phyloP scores from a whole-genome alignment of 2,329 filamentous ascomycete genomes.

The Aspergillus proliferans region DNA sequence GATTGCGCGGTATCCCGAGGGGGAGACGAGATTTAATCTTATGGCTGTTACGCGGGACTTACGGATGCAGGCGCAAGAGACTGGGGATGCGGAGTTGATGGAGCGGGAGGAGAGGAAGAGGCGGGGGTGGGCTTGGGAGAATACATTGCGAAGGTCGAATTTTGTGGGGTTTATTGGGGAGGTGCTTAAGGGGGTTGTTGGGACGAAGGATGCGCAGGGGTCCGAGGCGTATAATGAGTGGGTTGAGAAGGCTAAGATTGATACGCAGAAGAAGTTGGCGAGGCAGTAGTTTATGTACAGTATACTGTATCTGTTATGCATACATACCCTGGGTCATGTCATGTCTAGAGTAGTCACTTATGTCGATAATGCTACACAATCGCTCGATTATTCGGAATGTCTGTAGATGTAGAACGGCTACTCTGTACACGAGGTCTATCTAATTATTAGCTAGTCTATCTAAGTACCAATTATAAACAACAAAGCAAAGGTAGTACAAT shows the following conservation, averaged over 20 bases:
- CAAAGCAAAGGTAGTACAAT: too few species aligned
- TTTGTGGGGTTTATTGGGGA: constrained; percentile 95
- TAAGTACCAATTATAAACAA: too few species aligned
- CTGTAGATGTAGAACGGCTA: too few species aligned
- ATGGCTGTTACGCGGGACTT: constrained; percentile 86
- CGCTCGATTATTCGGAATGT: too few species aligned
- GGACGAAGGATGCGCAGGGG: constrained; percentile 61
- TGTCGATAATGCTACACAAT: too few species aligned
- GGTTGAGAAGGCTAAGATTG: constrained; percentile 61
- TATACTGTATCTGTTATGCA: neutral
- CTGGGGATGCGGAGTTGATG: constrained; percentile 74
- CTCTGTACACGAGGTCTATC: too few species aligned
- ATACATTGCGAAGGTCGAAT: constrained; percentile 83
- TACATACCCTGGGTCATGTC: neutral
- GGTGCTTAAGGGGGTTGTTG: constrained; percentile 79
- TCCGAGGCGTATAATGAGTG: constrained; percentile 67
- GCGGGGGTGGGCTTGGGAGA: constrained; percentile 87
- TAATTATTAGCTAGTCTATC: too few species aligned
- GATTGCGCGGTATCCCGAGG: constrained; percentile 74
- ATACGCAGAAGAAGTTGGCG: constrained; percentile 32
- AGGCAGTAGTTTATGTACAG: neutral
- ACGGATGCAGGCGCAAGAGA: constrained; percentile 66
- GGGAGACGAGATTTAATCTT: constrained; percentile 93
- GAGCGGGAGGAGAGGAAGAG: constrained; percentile 77
- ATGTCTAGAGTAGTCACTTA: too few species aligned